Evolutionary conservation across 192 early-diverging fungal genomes (phyloP), one percentile per base, ranked within the genome.

Genomic region (Rhizoclosmatium globosum): DNA sequence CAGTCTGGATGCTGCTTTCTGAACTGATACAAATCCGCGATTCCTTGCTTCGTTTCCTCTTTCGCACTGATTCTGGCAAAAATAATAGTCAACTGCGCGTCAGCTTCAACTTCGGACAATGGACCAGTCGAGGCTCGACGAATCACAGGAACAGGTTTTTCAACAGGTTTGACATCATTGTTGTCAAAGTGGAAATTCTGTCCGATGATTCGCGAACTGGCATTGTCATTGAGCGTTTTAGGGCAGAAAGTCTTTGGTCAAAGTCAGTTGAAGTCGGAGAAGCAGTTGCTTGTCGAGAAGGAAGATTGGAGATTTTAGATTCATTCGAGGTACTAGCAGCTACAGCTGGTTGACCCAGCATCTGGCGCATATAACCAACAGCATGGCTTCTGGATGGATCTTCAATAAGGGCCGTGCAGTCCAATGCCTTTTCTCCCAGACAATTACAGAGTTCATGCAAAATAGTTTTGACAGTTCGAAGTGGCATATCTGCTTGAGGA

Each of bases 381-480:
- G 79, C 74, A 43, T 90, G 88, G 61, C 92, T 93, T 53, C 79
- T 79, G 56, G 85, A 74, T 7, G 91, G 87, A 68, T 94, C 89
- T 9, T 90, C 85, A 50, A 96, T 90, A 17, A 93, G 74, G 57
- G 77, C 82, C 31, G 91, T 56, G 74, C 92, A 87, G 4, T 93
- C 79, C 61, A 90, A 85, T 2, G 93, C 85, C 21, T 68, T 71
- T 39, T 91, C 92, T 7, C 92, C 91, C 67, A 96, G 83, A 4
- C 81, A 83, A 38, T 88, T 89, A 0, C 91, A 89, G 48, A 98
- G 75, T 81, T 95, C 93, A 31, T 94, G 89, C 43, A 94, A 81
- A 21, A 99, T 88, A 0, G 97, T 98, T 87, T 98, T 98, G 23
- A 98, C 93, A 0, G 97, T 98, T 56, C 97, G 93, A 71, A 96